Base-by-base conservation (phyloP, 768 basidiomycete genomes). In the Fibroporia radiculosa region DNA sequence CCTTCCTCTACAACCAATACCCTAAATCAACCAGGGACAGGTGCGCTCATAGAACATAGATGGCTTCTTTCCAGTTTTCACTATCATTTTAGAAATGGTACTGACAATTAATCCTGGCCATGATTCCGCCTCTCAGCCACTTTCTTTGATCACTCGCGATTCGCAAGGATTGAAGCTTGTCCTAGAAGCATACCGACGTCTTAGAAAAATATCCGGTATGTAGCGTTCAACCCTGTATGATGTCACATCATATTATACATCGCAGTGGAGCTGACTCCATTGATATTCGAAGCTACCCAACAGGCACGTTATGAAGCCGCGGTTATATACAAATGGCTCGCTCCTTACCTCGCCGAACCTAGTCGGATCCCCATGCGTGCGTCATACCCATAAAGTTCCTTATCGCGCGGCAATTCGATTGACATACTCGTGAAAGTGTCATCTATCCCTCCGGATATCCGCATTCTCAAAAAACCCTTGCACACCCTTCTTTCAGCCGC, bases 401-500 rank as follows among this genome's bases (percentile, higher is more conserved):
- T 4, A 16, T 47, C 11, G 16, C 27, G 6, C 8, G 4, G 20
- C 22, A 12, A 38, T 38, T 5, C 20, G 5, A 5, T 3, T 14
- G 28, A 10, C 18, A 32, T 3, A 13, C n/a, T 42, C n/a, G 33
- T 29, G 13, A 6, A 27, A 42, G 41, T 42, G 23, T 42, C 41
- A 3, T 4, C 27, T n/a, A 20, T 32, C 3, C 74, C 75, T 1
- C 69, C 66, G 40, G 84, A 88, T 62, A 64, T 89, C 19, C 76
- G 84, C 14, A 36, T 67, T 32, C 58, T 65, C 5, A 68, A 61
- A 36, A 64, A 62, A 48, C 74, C 79, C 1, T 52, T 81, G n/a
- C 64, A 74, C 45, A 56, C 63, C 6, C 74, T 73, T 8, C 69
- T 90, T 19, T 83, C 85, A 16, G 55, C 66, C 1, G 74, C 82